Evolutionary conservation across 371 early-diverging fungal genomes (phyloP), one percentile per base, ranked within the genome.

Genomic region (Saksenaea oblongispora): DNA sequence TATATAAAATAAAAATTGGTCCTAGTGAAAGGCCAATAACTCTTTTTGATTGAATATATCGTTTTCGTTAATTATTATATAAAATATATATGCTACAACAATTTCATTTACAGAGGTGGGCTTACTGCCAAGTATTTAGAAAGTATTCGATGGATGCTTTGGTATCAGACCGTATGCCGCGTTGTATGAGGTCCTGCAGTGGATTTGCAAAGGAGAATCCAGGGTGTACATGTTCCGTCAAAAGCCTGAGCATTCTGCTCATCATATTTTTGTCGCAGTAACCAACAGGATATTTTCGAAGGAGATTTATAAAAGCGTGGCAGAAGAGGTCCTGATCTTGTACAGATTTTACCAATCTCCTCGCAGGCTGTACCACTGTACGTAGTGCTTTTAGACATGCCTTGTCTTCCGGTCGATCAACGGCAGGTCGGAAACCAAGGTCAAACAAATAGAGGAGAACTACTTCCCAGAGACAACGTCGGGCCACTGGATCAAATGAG

Each of bases 381-480:
- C 22, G n/a, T 22, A 47, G 22, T 47, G 51, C 17, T n/a, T 1
- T 4, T 22, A 47, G 24, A 11, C 51, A 18, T 7, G 26, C 51
- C 18, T 47, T n/a, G 24, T 47, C 51, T 22, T 47, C 51, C 17
- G 51, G 9, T 47, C 51, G 17, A 5, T 47, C 51, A 7, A 47
- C 24, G 10, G 35, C 26, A n/a, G 56, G 51, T 2, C 57, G 34
- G 54, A 70, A 74, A 10, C 68, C 65, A 41, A 71, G 63, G 55
- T 74, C 71, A 54, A 74, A 67, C 1, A 74, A 28, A 0, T 67
- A 11, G 1, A 54, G n/a, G 1, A 70, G 22, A 0, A 63, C 39
- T 3, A 68, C 54, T 42, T 74, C 71, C 74, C 74, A 74, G 8
- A 74, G 60, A 8, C 24, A 51, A 0, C 61, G 44, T n/a, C 74